Percentiles rank a stretch among this genome's conserved stretches.
These are phyloP conservation scores for Cercospora sesami DNA, from an alignment of 2,329 filamentous ascomycete species.

Conservation along the genomic window DNA sequence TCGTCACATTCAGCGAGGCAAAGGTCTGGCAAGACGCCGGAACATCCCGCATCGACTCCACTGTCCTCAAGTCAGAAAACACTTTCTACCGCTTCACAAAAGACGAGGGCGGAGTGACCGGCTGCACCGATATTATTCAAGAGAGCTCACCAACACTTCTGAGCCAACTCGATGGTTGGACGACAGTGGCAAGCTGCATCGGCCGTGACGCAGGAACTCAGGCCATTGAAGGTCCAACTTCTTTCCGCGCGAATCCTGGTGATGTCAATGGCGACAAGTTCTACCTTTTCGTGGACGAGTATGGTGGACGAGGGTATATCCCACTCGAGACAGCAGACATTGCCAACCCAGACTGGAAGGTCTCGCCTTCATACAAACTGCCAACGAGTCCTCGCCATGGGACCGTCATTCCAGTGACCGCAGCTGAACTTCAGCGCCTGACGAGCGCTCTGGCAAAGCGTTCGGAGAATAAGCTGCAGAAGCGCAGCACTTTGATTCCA, in stretches of 20 bases:
- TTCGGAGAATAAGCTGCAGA: conserved; percentile 8
- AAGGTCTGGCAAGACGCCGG: conserved; percentile 56
- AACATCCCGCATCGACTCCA: conserved; percentile 55
- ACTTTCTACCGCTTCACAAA: conserved; percentile 58
- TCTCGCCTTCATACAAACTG: conserved; percentile 50
- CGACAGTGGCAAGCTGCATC: conserved; percentile 51
- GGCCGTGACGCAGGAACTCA: conserved; percentile 52
- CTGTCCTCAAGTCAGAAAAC: conserved; percentile 47
- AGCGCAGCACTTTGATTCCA: conserved; percentile 24
- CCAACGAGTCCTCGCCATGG: conserved; percentile 56
- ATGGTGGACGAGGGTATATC: conserved; percentile 54
- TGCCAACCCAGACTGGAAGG: conserved; percentile 51
- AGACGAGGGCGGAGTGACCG: conserved; percentile 53
- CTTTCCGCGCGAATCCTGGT: conserved; percentile 53
- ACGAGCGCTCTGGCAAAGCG: conserved; percentile 18
- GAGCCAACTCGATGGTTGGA: conserved; percentile 48
- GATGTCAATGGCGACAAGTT: conserved; percentile 56
- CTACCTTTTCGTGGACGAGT: conserved; percentile 59
- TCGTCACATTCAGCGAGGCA: conserved; percentile 54
- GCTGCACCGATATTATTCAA: conserved; percentile 57
- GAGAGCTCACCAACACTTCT: conserved; percentile 50
- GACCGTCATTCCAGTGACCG: conserved; percentile 55
- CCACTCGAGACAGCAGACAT: conserved; percentile 55
- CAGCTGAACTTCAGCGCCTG: conserved; percentile 42
- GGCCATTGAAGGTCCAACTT: conserved; percentile 54